Evolutionary conservation across 495 filamentous ascomycete species (phyloP).

Genomic region (Aspergillus sclerotioniger): DNA sequence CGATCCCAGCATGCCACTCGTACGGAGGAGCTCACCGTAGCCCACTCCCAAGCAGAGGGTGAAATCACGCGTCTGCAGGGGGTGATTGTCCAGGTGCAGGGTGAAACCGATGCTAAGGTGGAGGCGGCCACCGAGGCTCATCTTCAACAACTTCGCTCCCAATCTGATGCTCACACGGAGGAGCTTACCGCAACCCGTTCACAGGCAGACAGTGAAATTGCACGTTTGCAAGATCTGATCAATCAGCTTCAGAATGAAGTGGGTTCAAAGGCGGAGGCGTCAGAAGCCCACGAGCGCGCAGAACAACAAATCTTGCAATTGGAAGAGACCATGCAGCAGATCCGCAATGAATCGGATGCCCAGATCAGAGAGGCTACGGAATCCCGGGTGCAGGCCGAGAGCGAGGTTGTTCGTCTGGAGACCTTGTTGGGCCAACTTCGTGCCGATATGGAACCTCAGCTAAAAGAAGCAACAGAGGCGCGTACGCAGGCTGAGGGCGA

Average conservation of each 20-base stretch:
- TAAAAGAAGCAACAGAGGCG: conserved; percentile 22
- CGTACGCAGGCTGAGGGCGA: conserved; percentile 17
- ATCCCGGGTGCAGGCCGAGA: conserved; percentile 17
- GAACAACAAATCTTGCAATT: conserved; percentile 36
- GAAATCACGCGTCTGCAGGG: conserved; percentile 24
- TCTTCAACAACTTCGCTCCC: conserved; percentile 14
- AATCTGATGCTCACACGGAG: conserved; percentile 6
- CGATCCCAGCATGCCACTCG: conserved; percentile 10
- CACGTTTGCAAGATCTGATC: conserved; percentile 25
- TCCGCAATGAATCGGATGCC: conserved; percentile 34
- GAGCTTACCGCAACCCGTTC: conserved; percentile 20
- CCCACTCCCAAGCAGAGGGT: conserved; percentile 16
- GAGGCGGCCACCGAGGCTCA: conserved; percentile 9
- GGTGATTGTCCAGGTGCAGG: conserved; percentile 7
- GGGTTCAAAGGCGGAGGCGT: conserved; percentile 11
- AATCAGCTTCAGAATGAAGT: conserved; percentile 21
- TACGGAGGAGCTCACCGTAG: conserved; percentile 9
- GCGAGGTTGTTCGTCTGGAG: conserved; percentile 18
- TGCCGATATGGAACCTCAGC: conserved; percentile 13
- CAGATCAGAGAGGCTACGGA: conserved; percentile 29
- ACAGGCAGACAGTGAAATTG: conserved; percentile 21
- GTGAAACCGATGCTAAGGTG: background rate
- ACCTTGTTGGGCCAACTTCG: conserved; percentile 21
- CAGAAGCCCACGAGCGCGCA: conserved; percentile 30
- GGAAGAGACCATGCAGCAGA: conserved; percentile 38